These are phyloP conservation scores for Athelia sp. DNA, from an alignment of 1,284 basidiomycete genomes.

Conservation along the genomic window DNA sequence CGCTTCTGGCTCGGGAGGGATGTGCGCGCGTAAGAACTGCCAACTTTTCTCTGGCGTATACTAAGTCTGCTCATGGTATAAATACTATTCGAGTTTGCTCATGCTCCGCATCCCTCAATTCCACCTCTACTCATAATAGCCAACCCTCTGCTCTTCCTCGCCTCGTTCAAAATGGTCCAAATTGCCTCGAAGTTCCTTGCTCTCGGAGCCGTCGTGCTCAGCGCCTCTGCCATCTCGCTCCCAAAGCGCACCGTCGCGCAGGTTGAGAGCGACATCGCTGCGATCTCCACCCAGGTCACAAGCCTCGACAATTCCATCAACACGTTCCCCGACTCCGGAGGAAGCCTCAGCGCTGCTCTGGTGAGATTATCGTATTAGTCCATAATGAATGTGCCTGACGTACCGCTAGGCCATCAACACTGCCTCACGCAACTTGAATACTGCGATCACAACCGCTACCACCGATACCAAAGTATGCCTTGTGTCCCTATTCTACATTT, in stretches of 20 bases:
- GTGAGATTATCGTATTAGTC: slow-evolving; percentile 7
- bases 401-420: slow-evolving; percentile 15
- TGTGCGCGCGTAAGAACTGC: no score
- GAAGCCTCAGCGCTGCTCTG: slow-evolving; percentile 14
- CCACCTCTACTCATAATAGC: no score
- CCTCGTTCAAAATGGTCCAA: no score
- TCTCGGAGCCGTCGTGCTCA: slow-evolving; percentile 8
- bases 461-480: slow-evolving; percentile 9
- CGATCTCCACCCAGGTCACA: slow-evolving; percentile 15
- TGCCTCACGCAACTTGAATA: slow-evolving; percentile 9
- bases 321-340: slow-evolving; percentile 18
- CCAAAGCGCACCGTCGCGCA: slow-evolving; percentile 17
- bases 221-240: slow-evolving; percentile 10
- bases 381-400: background rate
- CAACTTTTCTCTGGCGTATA: no score
- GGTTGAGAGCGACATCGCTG: slow-evolving; percentile 16
- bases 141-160: no score
- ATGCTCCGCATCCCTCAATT: no score
- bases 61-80: no score
- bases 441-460: slow-evolving; percentile 10
- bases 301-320: slow-evolving; percentile 17
- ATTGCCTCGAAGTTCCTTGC: slow-evolving; percentile 9
- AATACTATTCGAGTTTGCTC: no score
- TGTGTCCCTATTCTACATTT: background rate
- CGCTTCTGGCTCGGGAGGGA: no score